These are phyloP conservation scores for Ustilago cynodontis DNA, from an alignment of 1,284 basidiomycete genomes.

Conservation along the genomic window DNA sequence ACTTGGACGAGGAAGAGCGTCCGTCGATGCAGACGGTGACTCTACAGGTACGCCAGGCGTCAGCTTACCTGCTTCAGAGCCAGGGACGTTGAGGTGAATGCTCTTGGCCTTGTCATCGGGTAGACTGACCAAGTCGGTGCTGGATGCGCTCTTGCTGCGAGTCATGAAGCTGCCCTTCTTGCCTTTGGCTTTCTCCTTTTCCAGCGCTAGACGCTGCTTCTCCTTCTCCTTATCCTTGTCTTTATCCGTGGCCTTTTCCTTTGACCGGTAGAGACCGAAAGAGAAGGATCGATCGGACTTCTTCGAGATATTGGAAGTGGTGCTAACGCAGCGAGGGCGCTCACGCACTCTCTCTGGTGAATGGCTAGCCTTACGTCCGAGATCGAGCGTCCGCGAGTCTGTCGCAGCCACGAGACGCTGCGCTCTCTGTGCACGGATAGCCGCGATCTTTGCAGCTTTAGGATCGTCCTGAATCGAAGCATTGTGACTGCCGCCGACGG, in stretches of 20 bases:
- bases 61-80: slow-evolving; percentile 1
- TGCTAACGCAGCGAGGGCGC: slow-evolving; percentile 31
- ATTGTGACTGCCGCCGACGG: slow-evolving; percentile 38
- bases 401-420: neutral
- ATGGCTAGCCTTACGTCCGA: slow-evolving; percentile 12
- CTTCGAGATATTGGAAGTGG: slow-evolving; percentile 32
- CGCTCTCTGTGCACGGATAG: slow-evolving; percentile 6
- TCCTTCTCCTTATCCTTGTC: slow-evolving; percentile 20
- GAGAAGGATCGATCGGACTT: slow-evolving; percentile 45
- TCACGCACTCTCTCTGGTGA: slow-evolving; percentile 18
- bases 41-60: slow-evolving; percentile 20
- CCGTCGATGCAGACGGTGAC: slow-evolving; percentile 33
- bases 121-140: slow-evolving; percentile 10
- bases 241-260: slow-evolving; percentile 26
- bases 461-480: slow-evolving; percentile 13
- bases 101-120: slow-evolving; percentile 6
- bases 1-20: slow-evolving; percentile 17
- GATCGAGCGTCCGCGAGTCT: slow-evolving; percentile 9
- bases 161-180: slow-evolving; percentile 13
- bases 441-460: slow-evolving; percentile 11
- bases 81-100: slow-evolving; percentile 23
- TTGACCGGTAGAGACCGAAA: slow-evolving; percentile 24
- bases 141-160: slow-evolving; percentile 16
- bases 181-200: slow-evolving; percentile 19
- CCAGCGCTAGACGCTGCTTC: slow-evolving; percentile 7